phyloP scores from a whole-genome alignment of 805 yeast genomes.

The Lipomyces spencermartinsiae region DNA sequence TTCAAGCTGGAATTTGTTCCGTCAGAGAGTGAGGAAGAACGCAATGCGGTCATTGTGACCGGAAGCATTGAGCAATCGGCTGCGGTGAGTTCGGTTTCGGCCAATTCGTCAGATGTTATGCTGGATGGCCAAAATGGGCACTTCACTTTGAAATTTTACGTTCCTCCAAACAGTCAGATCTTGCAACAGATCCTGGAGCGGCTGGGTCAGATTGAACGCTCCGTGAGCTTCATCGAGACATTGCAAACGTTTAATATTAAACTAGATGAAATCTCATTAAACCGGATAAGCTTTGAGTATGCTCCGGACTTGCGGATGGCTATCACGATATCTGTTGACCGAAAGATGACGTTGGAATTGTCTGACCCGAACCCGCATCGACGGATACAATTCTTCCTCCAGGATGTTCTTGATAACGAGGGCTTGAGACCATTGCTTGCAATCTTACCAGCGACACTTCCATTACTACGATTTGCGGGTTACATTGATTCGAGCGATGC shows the following conservation, averaged over 20 bases:
- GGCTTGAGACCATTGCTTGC: constrained; percentile 43
- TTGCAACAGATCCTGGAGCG: constrained; percentile 40
- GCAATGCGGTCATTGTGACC: constrained; percentile 19
- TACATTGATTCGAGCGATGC: constrained; percentile 30
- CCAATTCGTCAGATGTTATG: constrained; percentile 23
- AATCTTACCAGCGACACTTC: constrained; percentile 43
- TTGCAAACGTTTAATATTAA: constrained; percentile 42
- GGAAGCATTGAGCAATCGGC: constrained; percentile 26
- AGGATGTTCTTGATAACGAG: constrained; percentile 40
- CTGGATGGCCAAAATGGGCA: constrained; percentile 32
- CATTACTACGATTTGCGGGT: constrained; percentile 40
- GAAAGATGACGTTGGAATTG: constrained; percentile 36
- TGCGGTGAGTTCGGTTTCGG: constrained; percentile 28
- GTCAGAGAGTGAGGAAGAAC: constrained; percentile 4
- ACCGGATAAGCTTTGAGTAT: constrained; percentile 43
- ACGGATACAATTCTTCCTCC: constrained; percentile 41
- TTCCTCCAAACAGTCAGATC: constrained; percentile 37
- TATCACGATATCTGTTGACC: constrained; percentile 16
- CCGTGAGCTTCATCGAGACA: constrained; percentile 44
- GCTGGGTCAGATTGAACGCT: constrained; percentile 43
- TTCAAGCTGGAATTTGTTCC: constrained; percentile 31
- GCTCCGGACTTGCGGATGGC: constrained; percentile 38
- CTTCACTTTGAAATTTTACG: constrained; percentile 26
- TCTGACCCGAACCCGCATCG: constrained; percentile 41
- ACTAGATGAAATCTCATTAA: constrained; percentile 43